These are phyloP conservation scores for Angomonas deanei DNA, from an alignment of 208 protist genomes.

Conservation along the genomic window DNA sequence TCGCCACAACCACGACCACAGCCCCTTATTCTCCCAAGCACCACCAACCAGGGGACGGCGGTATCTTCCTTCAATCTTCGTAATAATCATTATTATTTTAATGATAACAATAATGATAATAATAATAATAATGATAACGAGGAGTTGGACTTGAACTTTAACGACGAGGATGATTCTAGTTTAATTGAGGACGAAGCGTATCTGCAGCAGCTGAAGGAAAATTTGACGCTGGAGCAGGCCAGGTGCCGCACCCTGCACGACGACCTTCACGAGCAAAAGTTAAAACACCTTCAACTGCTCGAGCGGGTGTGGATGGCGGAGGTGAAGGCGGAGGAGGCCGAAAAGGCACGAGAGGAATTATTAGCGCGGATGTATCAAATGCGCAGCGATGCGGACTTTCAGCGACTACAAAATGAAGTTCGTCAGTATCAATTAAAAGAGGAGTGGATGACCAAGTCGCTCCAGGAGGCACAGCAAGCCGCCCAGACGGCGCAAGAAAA, in stretches of 20 bases:
- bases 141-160: background rate
- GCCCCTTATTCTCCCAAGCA: too few relatives aligned
- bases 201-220: conserved; percentile 13
- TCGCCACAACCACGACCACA: background rate
- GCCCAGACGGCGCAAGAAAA: background rate
- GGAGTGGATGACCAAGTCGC: too few relatives aligned
- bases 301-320: conserved; percentile 75
- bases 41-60: too few relatives aligned
- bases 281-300: conserved; percentile 39
- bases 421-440: too few relatives aligned
- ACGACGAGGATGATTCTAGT: conserved; percentile 3
- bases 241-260: conserved; percentile 23
- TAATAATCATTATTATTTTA: too few relatives aligned
- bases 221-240: conserved; percentile 38
- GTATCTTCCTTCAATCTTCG: too few relatives aligned
- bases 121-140: too few relatives aligned
- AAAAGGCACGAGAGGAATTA: conserved; percentile 13
- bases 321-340: conserved; percentile 36
- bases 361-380: too few relatives aligned
- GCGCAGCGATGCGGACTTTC: too few relatives aligned
- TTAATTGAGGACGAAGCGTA: conserved; percentile 15
- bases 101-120: too few relatives aligned
- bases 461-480: too few relatives aligned
- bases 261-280: conserved; percentile 54
- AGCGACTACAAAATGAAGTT: background rate